phyloP scores from a whole-genome alignment of 805 yeast species.

The Saturnispora kantuleensis region DNA sequence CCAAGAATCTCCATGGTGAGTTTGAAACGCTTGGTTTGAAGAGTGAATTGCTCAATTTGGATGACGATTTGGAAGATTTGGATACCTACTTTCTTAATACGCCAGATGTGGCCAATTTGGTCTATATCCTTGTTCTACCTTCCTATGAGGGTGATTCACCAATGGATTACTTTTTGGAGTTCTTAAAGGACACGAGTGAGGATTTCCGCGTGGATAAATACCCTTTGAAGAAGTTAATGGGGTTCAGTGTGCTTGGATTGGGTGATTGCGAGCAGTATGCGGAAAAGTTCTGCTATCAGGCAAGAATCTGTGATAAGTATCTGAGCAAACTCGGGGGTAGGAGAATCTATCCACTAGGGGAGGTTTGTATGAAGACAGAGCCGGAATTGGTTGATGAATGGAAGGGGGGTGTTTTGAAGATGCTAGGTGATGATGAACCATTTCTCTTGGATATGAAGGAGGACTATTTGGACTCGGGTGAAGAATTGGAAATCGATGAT shows the following conservation, averaged over 20 bases:
- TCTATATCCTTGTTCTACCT: conserved; percentile 72
- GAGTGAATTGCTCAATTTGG: conserved; percentile 48
- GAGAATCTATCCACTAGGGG: conserved; percentile 75
- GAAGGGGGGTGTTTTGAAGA: conserved; percentile 48
- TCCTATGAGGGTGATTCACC: conserved; percentile 93
- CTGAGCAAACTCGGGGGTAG: conserved; percentile 79
- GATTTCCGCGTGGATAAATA: conserved; percentile 81
- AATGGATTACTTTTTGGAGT: conserved; percentile 75
- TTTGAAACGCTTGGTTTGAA: conserved; percentile 24
- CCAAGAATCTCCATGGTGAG: conserved; percentile 37
- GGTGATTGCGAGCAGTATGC: conserved; percentile 86
- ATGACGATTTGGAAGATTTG: conserved; percentile 71
- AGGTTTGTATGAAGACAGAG: conserved; percentile 66
- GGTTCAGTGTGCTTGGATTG: conserved; percentile 77
- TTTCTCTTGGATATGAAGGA: conserved; percentile 41
- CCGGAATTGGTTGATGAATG: conserved; percentile 55
- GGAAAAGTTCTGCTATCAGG: conserved; percentile 78
- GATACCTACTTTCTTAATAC: conserved; percentile 70
- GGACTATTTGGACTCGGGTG: conserved; percentile 19
- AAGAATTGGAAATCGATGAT: conserved; percentile 17
- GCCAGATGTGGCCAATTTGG: conserved; percentile 33
- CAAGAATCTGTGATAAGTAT: conserved; percentile 61
- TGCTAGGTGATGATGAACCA: conserved; percentile 65
- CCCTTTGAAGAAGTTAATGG: conserved; percentile 60
- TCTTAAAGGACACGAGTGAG: conserved; percentile 66